These are phyloP conservation scores for Penicillium pulvis DNA, from an alignment of 495 filamentous ascomycete species.

Conservation along the genomic window DNA sequence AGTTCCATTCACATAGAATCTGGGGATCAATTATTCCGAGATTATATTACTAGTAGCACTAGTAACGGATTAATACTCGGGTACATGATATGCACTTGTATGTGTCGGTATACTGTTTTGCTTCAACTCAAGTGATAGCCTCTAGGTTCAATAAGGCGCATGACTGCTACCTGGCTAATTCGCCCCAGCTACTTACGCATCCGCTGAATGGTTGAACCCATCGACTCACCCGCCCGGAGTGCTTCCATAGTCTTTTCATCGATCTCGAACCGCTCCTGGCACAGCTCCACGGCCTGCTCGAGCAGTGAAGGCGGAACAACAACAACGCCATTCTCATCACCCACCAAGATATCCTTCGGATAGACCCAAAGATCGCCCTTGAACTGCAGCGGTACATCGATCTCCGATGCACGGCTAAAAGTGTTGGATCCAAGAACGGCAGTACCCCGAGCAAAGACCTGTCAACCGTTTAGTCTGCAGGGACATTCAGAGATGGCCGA, in stretches of 20 bases:
- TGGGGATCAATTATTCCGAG: too few relatives aligned
- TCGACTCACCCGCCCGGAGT: slow-evolving; percentile 18
- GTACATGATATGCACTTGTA: too few relatives aligned
- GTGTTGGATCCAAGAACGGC: slow-evolving; percentile 23
- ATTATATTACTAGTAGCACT: too few relatives aligned
- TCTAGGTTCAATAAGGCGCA: neutral
- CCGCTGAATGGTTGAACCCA: slow-evolving; percentile 18
- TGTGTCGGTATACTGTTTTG: too few relatives aligned
- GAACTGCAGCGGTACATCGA: slow-evolving; percentile 22
- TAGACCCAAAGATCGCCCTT: slow-evolving; percentile 19
- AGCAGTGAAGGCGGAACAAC: slow-evolving; percentile 21
- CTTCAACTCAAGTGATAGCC: too few relatives aligned
- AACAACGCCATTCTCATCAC: slow-evolving; percentile 21
- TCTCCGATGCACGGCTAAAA: slow-evolving; percentile 21
- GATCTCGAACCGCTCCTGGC: slow-evolving; percentile 23
- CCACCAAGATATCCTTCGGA: slow-evolving; percentile 18
- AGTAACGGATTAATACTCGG: too few relatives aligned
- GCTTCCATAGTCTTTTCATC: slow-evolving; percentile 26
- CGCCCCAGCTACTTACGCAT: slow-evolving; percentile 17
- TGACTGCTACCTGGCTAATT: neutral
- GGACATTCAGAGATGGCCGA: neutral
- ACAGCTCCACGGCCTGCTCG: slow-evolving; percentile 20
- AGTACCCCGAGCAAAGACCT: slow-evolving; percentile 23
- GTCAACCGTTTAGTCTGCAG: neutral
- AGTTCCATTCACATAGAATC: too few relatives aligned